Evolutionary conservation across 257 asterid genomes (phyloP), one percentile per base, ranked within the genome.

Genomic region (Solanum virginianum): DNA sequence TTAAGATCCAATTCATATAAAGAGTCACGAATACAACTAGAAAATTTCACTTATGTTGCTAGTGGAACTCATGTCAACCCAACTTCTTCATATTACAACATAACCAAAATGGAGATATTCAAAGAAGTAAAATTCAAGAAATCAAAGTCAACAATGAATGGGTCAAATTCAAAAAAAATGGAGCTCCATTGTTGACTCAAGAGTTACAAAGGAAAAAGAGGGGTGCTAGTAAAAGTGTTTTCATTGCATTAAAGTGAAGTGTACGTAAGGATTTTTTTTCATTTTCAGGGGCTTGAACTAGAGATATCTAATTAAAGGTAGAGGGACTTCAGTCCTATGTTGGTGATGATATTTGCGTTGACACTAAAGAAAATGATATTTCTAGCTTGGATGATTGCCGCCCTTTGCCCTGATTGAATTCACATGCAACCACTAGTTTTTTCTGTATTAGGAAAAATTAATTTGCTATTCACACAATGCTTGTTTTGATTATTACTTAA

Each of bases 161-260:
- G 91, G 10, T 81, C 63, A 55, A 81, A 36, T 59, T 89, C 97
- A n/a, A 94, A 88, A 88, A 13, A 90, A 84, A 15, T 91, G 97
- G 97, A 88, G 88, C 69, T 89, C 93, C 10, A 80, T 10, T 75
- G 96, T 15, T 77, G 98, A 95, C 86, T 97, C 97, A 3, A 32
- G 98, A 95, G 86, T 80, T 94, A 91, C 94, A 90, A 90, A 91
- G 98, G 94, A 94, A 94, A 88, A 94, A 91, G 86, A 94, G 98
- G 86, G 95, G 94, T 2, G 98, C 97, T 22, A 89, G 93, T 87
- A 88, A 92, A 95, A 91, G 80, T 91, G 97, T 88, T 90, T 93
- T 86, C 88, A 91, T 87, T 94, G 97, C 97, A 39, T 94, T 83
- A 95, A 91, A 71, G 92, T 91, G 26, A 93, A 92, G 89, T 94